A percentile compares a stretch with the other conserved stretches of the same genome.
phyloP scores from a whole-genome alignment of 192 early-diverging fungal species.

The Backusella circina region DNA sequence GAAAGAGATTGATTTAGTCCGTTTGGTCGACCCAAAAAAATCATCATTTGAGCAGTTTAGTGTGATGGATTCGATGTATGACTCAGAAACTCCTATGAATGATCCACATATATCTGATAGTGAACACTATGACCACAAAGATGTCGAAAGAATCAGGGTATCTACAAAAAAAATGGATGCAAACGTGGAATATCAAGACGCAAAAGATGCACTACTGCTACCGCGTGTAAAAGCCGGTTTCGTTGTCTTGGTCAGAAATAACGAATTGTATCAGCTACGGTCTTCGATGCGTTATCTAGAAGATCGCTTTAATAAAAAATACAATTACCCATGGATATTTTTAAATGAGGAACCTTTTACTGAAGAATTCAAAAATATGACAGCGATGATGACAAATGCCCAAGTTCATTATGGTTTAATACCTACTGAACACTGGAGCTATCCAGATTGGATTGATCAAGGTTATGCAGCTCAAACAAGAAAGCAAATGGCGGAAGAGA shows the following conservation, averaged over 20 bases:
- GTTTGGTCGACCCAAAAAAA: not conserved
- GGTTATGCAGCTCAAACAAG: slow-evolving; percentile 47
- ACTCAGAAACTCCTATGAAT: not conserved
- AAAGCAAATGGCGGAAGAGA: slow-evolving; percentile 46
- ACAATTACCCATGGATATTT: slow-evolving; percentile 77
- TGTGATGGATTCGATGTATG: not conserved
- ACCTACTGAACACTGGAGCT: slow-evolving; percentile 71
- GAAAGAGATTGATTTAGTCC: not conserved
- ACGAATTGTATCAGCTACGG: slow-evolving; percentile 59
- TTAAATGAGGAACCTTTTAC: slow-evolving; percentile 70
- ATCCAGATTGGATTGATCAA: slow-evolving; percentile 76
- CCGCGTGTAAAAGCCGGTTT: slow-evolving; percentile 60
- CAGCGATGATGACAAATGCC: slow-evolving; percentile 42
- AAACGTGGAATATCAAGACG: no score
- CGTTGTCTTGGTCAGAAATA: slow-evolving; percentile 70
- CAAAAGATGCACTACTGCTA: not conserved
- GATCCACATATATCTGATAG: not conserved
- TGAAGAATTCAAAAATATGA: slow-evolving; percentile 54
- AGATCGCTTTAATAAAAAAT: slow-evolving; percentile 62
- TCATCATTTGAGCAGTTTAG: not conserved
- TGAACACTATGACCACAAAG: not conserved
- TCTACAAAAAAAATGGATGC: not conserved
- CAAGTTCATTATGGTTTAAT: slow-evolving; percentile 54
- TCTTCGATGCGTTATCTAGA: slow-evolving; percentile 60
- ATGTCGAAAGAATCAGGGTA: not conserved